Evolutionary conservation across 148 eudicot species (phyloP).

Genomic region (Vaccinium darrowii): DNA sequence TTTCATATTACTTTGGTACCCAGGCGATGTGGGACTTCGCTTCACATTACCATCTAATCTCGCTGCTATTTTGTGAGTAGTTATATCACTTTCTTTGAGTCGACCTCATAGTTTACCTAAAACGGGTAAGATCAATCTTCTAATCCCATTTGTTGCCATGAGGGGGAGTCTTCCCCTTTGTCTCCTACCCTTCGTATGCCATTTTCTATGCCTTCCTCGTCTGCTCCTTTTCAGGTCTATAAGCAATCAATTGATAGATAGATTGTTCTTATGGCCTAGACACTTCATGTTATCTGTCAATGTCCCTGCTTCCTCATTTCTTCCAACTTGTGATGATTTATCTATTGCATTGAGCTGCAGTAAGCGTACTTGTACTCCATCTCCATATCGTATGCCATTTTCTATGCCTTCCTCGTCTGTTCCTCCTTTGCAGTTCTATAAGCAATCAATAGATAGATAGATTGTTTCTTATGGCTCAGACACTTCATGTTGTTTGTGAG

Average conservation of each 20-base stretch:
- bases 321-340: no score
- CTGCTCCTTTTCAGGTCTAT: no score
- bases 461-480: not conserved
- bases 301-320: no score
- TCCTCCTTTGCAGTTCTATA: not conserved
- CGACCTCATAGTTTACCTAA: not conserved
- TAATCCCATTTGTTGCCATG: not conserved
- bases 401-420: not conserved
- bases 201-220: not conserved
- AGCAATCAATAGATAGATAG: not conserved
- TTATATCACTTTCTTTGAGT: not conserved
- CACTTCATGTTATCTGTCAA: no score
- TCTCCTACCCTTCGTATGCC: not conserved
- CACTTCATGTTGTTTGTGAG: not conserved
- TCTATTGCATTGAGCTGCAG: no score
- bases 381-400: not conserved
- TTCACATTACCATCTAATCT: not conserved
- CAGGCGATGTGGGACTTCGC: no score
- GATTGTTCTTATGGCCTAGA: no score
- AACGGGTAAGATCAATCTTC: not conserved
- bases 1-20: no score
- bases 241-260: no score
- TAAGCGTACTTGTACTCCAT: no score
- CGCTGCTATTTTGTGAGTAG: not conserved
- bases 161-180: not conserved